Percentiles rank a stretch among this genome's conserved stretches.
These are phyloP conservation scores for Diaporthe ampelina DNA, from an alignment of 2,329 filamentous ascomycete species.

Conservation along the genomic window DNA sequence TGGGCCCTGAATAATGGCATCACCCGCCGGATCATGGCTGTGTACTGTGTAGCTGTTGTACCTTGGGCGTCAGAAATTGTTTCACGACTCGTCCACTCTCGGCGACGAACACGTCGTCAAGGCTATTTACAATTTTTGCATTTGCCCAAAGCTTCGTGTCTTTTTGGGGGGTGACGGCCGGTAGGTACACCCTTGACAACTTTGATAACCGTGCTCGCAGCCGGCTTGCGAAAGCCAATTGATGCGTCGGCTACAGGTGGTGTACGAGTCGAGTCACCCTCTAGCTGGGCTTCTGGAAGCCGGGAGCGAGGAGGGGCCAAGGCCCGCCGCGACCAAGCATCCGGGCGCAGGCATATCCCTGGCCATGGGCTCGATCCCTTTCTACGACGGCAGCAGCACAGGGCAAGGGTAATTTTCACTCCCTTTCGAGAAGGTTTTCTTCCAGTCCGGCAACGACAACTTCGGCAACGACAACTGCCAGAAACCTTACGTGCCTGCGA, in stretches of 20 bases:
- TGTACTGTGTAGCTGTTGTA: conserved; percentile 1
- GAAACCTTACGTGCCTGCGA: neutral
- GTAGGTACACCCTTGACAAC: neutral
- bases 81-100: conserved; percentile 19
- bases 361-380: neutral
- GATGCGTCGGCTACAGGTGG: neutral
- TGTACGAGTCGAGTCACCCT: conserved; percentile 1
- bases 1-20: conserved; percentile 19
- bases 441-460: neutral
- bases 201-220: neutral
- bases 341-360: conserved; percentile 34
- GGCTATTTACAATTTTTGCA: conserved; percentile 21
- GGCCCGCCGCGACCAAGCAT: conserved; percentile 16
- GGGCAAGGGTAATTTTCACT: neutral
- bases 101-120: conserved; percentile 23
- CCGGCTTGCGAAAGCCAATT: conserved; percentile 23
- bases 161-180: neutral
- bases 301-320: conserved; percentile 5
- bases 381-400: neutral
- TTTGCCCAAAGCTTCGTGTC: neutral
- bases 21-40: neutral
- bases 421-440: neutral
- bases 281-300: conserved; percentile 26
- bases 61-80: neutral
- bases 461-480: conserved; percentile 3